These are phyloP conservation scores for Cutaneotrichosporon dermatis DNA, from an alignment of 1,284 basidiomycete genomes.

Conservation along the genomic window DNA sequence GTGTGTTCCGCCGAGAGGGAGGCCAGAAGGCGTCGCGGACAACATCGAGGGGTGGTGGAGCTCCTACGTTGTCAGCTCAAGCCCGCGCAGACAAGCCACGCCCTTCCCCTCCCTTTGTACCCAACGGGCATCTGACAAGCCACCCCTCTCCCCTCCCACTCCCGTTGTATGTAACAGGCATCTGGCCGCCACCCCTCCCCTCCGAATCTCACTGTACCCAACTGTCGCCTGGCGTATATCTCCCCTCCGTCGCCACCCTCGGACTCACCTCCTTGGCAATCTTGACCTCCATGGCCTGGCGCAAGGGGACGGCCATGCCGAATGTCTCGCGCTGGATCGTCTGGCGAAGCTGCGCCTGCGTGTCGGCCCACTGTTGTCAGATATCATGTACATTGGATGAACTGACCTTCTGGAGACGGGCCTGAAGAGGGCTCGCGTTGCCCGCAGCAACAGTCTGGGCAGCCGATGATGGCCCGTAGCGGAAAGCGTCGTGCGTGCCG, in stretches of 20 bases:
- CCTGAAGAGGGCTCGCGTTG: conserved; percentile 39
- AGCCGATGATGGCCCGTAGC: conserved; percentile 40
- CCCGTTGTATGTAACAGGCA: no score
- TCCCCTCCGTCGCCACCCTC: no score
- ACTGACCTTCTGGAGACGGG: conserved; percentile 45
- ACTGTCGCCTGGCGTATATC: no score
- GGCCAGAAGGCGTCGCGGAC: conserved; percentile 31
- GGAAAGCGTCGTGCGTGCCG: conserved; percentile 45
- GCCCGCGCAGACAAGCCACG: no score
- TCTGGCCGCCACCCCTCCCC: no score
- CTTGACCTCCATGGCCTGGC: conserved; percentile 89
- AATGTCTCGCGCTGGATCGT: conserved; percentile 78
- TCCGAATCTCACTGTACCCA: no score
- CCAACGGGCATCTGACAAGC: no score
- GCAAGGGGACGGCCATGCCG: conserved; percentile 82
- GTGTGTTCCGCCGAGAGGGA: conserved; percentile 49
- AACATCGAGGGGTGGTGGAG: conserved; percentile 41
- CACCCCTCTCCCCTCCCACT: no score
- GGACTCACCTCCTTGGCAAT: conserved; percentile 72
- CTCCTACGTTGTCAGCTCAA: conserved; percentile 24
- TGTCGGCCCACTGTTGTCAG: conserved; percentile 75
- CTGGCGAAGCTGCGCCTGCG: conserved; percentile 81
- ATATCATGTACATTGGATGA: background rate
- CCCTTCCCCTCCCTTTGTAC: no score
- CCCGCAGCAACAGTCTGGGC: conserved; percentile 35